phyloP scores from a whole-genome alignment of 192 early-diverging fungal genomes.

The Gonapodya prolifera region DNA sequence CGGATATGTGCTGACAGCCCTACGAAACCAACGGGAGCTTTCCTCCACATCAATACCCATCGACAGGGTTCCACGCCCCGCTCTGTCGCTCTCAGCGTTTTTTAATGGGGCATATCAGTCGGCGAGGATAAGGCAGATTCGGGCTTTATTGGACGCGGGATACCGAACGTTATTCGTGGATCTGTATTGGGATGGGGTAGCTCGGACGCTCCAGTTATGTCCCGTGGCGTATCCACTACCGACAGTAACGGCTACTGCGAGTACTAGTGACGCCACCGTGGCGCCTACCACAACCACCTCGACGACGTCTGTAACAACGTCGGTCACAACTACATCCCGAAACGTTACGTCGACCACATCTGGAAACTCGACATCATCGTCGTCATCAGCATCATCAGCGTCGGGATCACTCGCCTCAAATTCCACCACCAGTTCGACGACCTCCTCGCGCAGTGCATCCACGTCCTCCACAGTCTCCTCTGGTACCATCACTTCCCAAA shows the following conservation, averaged over 20 bases:
- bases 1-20: background rate
- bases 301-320: background rate
- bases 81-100: background rate
- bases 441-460: background rate
- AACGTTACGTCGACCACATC: background rate
- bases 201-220: background rate
- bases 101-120: background rate
- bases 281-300: background rate
- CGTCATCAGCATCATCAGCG: background rate
- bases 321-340: background rate
- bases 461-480: background rate
- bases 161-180: background rate
- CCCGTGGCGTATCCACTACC: background rate
- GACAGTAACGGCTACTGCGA: background rate
- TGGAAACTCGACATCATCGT: background rate
- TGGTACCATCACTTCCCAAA: background rate
- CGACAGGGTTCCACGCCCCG: background rate
- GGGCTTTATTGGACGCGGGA: background rate
- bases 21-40: constrained; percentile 1
- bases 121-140: background rate
- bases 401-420: background rate
- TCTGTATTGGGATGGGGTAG: background rate
- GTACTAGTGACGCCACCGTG: background rate
- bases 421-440: background rate
- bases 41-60: background rate